Evolutionary conservation across 352 stramenopile genomes (phyloP), one percentile per base, ranked within the genome.

Genomic region (Plasmopara halstedii): DNA sequence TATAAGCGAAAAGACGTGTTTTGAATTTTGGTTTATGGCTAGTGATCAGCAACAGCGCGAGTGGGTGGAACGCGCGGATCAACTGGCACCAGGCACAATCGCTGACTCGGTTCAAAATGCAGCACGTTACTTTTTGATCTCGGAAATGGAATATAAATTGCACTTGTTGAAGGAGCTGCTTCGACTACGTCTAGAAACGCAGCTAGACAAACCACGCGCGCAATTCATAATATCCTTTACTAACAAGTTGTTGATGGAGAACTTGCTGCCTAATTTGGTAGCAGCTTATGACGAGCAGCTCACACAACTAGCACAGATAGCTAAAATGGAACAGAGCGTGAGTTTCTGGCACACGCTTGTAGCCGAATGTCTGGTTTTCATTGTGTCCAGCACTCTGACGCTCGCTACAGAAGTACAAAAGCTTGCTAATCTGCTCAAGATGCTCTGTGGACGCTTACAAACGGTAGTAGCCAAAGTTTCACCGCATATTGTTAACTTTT

Each of bases 401-500:
- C 43, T 73, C 41, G 63, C 76, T 2, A 47, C 64, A 14, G 81
- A 92, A 53, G 62, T 85, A 22, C 59, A 71, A 29, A 52, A 72
- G 46, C 54, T 88, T 25, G 73, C 56, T 0, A 44, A 71, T 39
- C 51, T 82, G 19, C 46, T 88, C 4, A 67, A 83, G 49, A 62
- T 60, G 39, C 58, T 89, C 7, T 85, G 73, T 46, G 54, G 56
- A 27, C 74, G 72, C 4, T 52, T 89, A 6, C 72, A 88, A 35
- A 42, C 57, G 1, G 64, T 70, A 18, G 70, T 88, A 23, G 58
- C 75, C 1, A 85, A 86, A 48, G 72, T 92, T 5, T 86, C 81
- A 19, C 74, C 78, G 38, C 75, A 90, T 48, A 87, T 90, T 53
- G 75, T 90, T 18, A 90, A 90, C 57, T 54, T 89, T 0, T 83